Evolutionary conservation across 352 stramenopile genomes (phyloP), one percentile per base, ranked within the genome.

Genomic region (Phytophthora pluvialis): DNA sequence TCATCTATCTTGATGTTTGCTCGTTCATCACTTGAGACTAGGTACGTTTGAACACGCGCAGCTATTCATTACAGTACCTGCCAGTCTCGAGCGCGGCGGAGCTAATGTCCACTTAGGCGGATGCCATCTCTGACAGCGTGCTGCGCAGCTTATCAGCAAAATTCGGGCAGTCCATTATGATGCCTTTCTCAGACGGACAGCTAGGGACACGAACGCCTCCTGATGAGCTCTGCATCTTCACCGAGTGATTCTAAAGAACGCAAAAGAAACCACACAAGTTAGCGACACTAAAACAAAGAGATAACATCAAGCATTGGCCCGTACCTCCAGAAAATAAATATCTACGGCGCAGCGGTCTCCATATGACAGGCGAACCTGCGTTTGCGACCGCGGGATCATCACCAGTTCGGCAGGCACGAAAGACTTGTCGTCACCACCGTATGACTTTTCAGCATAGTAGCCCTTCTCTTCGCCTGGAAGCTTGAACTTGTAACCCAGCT

Each of bases 321-420:
- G 33, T 70, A 94, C 87, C 87, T 94, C 82, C 62, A 95, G 77
- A 53, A 95, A 95, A 91, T 91, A 94, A 89, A 95, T 91, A 91
- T 95, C 87, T 73, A 95, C 86, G 52, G 83, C 87, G 69, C 82
- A 94, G 25, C 87, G 85, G 59, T 95, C 84, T 50, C 78, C 86
- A 68, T 95, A 95, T 35, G 83, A 90, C 51, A 95, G 63, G 47
- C 86, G 85, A 62, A 95, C 81, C 56, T 94, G 85, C 29, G 84
- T 93, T 67, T 95, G 87, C 44, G 87, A 94, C 48, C 87, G 83
- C 42, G 87, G 87, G 57, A 95, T 95, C 51, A 95, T 75, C 53
- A 93, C 81, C 13, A 95, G 64, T 54, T 95, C 87, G 8, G 83
- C 87, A 52, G 86, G 77, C 28, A 95, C 85, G 43, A 95, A 95